Percentiles rank a stretch among this genome's conserved stretches.
Evolutionary conservation across 2,329 filamentous ascomycete genomes (phyloP).

Genomic region (Fusarium goolgardi): DNA sequence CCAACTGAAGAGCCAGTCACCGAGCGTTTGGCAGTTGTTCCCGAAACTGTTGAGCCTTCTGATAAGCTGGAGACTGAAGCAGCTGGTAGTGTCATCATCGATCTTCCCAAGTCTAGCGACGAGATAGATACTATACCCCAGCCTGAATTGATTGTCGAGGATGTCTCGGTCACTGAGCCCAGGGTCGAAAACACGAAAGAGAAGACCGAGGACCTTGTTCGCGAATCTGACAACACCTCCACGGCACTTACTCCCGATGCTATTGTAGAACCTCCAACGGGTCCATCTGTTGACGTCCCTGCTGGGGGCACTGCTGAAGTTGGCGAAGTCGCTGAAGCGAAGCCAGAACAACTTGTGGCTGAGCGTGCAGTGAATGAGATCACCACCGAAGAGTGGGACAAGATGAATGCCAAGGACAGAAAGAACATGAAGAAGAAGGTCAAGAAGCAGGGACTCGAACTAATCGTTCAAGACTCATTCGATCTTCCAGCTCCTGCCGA

Average conservation of each 20-base stretch:
- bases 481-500: neutral
- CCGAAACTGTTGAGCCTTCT: constrained; percentile 17
- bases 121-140: neutral
- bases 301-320: neutral
- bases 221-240: neutral
- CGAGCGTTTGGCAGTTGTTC: neutral
- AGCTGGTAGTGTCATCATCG: neutral
- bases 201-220: neutral
- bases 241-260: constrained; percentile 9
- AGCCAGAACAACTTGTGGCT: constrained; percentile 1
- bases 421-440: constrained; percentile 44
- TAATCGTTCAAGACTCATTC: constrained; percentile 31
- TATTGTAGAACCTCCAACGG: constrained; percentile 5
- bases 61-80: constrained; percentile 1
- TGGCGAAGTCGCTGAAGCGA: constrained; percentile 4
- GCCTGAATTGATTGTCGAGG: constrained; percentile 1
- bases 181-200: constrained; percentile 4
- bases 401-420: constrained; percentile 38
- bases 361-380: constrained; percentile 41
- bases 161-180: neutral
- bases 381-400: constrained; percentile 40
- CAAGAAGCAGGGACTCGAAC: constrained; percentile 40
- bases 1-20: neutral
- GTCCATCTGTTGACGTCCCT: constrained; percentile 6
- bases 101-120: neutral